A percentile compares a stretch with the other conserved stretches of the same genome.
phyloP scores from a whole-genome alignment of 805 yeast species.

The Tetrapisispora pingtungensis region DNA sequence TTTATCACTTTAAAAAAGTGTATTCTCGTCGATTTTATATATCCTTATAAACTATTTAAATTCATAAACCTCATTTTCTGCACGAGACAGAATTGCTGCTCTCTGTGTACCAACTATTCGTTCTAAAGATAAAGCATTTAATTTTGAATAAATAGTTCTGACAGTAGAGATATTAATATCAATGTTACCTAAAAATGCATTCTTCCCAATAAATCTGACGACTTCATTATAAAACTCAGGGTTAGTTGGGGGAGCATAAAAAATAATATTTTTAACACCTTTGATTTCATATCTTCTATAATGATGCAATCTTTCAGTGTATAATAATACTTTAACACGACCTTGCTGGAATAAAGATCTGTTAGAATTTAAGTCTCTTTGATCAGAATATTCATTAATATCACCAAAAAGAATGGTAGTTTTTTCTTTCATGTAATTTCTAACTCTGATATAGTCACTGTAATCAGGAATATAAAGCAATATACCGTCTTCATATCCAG shows the following conservation, averaged over 20 bases:
- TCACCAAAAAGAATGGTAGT: constrained; percentile 59
- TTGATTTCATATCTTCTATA: constrained; percentile 75
- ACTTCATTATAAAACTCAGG: constrained; percentile 77
- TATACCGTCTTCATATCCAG: constrained; percentile 61
- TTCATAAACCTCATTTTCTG: constrained; percentile 67
- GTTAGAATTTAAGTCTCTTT: constrained; percentile 58
- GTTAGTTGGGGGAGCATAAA: constrained; percentile 79
- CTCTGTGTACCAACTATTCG: constrained; percentile 72
- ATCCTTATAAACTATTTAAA: constrained; percentile 34
- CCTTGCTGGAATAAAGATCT: constrained; percentile 60
- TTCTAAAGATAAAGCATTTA: constrained; percentile 74
- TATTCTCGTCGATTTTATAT: too few relatives aligned
- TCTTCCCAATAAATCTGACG: constrained; percentile 54
- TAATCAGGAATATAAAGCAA: constrained; percentile 77
- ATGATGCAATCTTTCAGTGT: constrained; percentile 90
- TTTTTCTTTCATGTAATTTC: constrained; percentile 47
- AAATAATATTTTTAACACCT: constrained; percentile 74
- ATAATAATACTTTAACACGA: constrained; percentile 60
- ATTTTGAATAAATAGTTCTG: constrained; percentile 58
- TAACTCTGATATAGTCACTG: constrained; percentile 71
- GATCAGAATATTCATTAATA: constrained; percentile 74
- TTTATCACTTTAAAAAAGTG: too few relatives aligned
- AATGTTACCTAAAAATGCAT: constrained; percentile 40
- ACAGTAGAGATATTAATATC: constrained; percentile 49
- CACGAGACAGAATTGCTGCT: constrained; percentile 58